Base-by-base conservation (phyloP, 352 stramenopile genomes). In the Pythium oligandrum region DNA sequence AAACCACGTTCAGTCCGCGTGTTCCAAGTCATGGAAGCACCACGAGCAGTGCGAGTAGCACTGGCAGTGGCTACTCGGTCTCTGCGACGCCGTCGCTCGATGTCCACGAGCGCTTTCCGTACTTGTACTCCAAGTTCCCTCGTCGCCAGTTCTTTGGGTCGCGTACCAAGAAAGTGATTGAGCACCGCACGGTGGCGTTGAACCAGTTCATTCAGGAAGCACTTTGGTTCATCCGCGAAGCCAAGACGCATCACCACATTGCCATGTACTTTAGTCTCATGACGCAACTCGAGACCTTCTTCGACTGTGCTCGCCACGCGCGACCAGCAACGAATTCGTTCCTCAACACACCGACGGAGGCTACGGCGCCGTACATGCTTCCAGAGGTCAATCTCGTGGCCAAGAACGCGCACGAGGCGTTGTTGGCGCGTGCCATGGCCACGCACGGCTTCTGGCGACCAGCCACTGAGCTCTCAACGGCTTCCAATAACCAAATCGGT, bases 181-280 rank as follows among this genome's bases (percentile, higher is more conserved):
- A 86, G 61, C 64, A 80, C n/a, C 73, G 80, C 47, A 79, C 74
- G 3, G 32, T 75, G 12, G 74, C 73, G 35, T 68, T 90, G 3
- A 83, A 87, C 50, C 53, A 64, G 17, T 90, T 90, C 46, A 55
- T 90, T 35, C 65, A 73, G 32, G 66, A 88, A 44, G 58, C 78
- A 46, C 61, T 90, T 6, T 63, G 73, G 39, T 79, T 72, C 34
- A 51, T 79, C 32, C 69, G 75, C 6, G 75, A 85, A 30, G 64
- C 86, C 53, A 74, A 71, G 37, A 73, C 75, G 46, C 72, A 78
- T 42, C 66, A 78, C 48, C 61, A 86, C 42, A 86, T 88, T 54
- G 71, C 80, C 12, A 66, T 86, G 63, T 86, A 79, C 58, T 90
- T 88, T 55, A 83, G 78, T 46, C 68, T 88, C 63, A 83, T 73